Evolutionary conservation across 108 stramenopile genomes (phyloP).

Genomic region (Hondaea fermentalgiana): DNA sequence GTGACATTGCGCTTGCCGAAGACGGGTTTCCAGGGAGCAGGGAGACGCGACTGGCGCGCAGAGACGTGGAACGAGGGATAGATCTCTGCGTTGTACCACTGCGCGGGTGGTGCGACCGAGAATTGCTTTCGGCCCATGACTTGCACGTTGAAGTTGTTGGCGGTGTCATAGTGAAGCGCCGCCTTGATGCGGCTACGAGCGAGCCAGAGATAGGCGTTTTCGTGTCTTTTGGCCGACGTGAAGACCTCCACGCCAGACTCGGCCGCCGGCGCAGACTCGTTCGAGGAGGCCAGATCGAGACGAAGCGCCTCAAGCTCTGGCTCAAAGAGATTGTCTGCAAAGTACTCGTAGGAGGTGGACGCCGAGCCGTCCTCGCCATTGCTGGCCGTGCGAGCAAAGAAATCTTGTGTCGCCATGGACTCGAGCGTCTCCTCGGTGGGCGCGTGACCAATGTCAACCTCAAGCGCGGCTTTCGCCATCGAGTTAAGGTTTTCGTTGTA

Average conservation of each 20-base stretch:
- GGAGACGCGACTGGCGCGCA: neutral
- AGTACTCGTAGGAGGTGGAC: neutral
- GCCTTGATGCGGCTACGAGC: neutral
- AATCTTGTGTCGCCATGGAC: neutral
- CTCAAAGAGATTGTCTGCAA: neutral
- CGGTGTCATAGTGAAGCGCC: neutral
- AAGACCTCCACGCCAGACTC: neutral
- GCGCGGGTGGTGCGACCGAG: neutral
- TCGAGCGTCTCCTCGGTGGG: neutral
- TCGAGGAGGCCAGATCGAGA: neutral
- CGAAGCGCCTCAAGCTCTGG: neutral
- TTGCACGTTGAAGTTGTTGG: neutral
- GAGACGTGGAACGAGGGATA: neutral
- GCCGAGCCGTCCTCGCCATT: too few species aligned
- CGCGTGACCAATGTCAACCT: neutral
- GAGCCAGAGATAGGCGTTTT: neutral
- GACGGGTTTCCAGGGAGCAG: too few species aligned
- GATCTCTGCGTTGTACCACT: neutral
- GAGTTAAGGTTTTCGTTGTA: neutral
- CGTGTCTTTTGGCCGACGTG: neutral
- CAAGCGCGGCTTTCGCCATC: neutral
- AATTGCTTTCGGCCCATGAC: neutral
- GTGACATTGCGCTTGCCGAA: neutral
- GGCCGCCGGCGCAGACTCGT: neutral
- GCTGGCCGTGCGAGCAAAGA: neutral